These are phyloP conservation scores for Monosporascus sp. DNA, from an alignment of 2,329 filamentous ascomycete species.

Conservation along the genomic window DNA sequence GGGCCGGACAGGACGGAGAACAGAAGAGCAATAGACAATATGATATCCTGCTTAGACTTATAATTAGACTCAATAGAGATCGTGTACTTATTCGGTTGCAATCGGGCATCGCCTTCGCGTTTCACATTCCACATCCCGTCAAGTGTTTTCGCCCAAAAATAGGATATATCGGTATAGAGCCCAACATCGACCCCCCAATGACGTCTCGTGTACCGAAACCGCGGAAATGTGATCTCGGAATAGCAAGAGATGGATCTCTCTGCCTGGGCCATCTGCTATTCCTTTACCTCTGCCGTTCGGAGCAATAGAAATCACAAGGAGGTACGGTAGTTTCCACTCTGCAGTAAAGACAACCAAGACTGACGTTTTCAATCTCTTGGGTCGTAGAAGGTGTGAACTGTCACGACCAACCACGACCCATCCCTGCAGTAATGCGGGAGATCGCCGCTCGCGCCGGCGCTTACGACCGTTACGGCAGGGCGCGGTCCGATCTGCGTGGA, in stretches of 20 bases:
- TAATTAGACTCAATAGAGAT: background rate
- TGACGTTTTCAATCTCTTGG: too few relatives aligned
- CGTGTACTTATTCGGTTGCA: constrained; percentile 1
- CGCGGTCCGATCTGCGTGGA: constrained; percentile 19
- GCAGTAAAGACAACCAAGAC: too few relatives aligned
- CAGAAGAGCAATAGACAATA: constrained; percentile 10
- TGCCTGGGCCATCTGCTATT: constrained; percentile 18
- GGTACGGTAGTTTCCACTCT: too few relatives aligned
- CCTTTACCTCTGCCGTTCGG: constrained; percentile 18
- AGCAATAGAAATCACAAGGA: too few relatives aligned
- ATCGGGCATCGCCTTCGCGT: constrained; percentile 8
- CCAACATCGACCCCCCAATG: constrained; percentile 8
- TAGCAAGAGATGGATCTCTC: constrained; percentile 18
- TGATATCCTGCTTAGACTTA: constrained; percentile 16
- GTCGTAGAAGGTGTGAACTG: background rate
- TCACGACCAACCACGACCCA: constrained; percentile 1
- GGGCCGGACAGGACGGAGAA: background rate
- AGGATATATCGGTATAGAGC: constrained; percentile 10
- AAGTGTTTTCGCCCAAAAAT: constrained; percentile 11
- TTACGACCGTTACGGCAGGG: constrained; percentile 17
- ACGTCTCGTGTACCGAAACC: constrained; percentile 6
- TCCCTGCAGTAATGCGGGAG: constrained; percentile 17
- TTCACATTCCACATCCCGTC: constrained; percentile 6
- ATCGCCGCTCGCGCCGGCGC: constrained; percentile 14
- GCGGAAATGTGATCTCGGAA: constrained; percentile 7